Evolutionary conservation across 805 yeast genomes (phyloP), one percentile per base, ranked within the genome.

Genomic region (Kodamaea jinghongensis): DNA sequence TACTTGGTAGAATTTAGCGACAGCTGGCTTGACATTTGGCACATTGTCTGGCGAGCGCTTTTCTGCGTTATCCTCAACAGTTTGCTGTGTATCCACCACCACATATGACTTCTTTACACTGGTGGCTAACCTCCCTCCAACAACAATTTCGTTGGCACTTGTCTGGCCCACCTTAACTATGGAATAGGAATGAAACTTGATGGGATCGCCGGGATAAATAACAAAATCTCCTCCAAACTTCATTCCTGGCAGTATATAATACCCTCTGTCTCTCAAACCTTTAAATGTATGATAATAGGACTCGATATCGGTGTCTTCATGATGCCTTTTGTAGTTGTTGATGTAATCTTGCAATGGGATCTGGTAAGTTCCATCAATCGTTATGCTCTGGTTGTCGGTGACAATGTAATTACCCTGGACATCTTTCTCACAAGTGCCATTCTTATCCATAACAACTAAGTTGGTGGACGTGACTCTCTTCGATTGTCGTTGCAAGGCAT

Each of bases 131-230:
- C 99, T 70, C 0, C 98, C 97, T n/a, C 95, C 87, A 27, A 83
- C 81, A 0, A 88, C 79, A 11, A 90, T 57, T 30, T 78, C 78
- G 30, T 75, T 52, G 28, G 88, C 52, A 2, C 75, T 75, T 16
- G 84, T 71, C 35, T 79, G 75, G 26, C 74, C 71, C 47, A 74
- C 65, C 34, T 76, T 75, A 2, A 86, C 84, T 4, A 86, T 81
- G 47, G 81, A 70, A 59, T 91, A 96, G 2, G 97, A 85, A 61
- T 91, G 99, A 54, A 79, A 93, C 34, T 93, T 61, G 39, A 91
- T 65, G 6, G 98, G 96, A 56, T 91, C 99, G 1, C 97, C 98
- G 0, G 97, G 98, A 48, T 91, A 91, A 2, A 90, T 89, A 42
- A 93, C 76, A 52, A 79, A 89, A 39, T 79, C 79, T 4, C 96